Percentiles rank a stretch among this genome's conserved stretches.
These are phyloP conservation scores for Cicer arietinum DNA, from an alignment of 306 rosid species.

Conservation along the genomic window DNA sequence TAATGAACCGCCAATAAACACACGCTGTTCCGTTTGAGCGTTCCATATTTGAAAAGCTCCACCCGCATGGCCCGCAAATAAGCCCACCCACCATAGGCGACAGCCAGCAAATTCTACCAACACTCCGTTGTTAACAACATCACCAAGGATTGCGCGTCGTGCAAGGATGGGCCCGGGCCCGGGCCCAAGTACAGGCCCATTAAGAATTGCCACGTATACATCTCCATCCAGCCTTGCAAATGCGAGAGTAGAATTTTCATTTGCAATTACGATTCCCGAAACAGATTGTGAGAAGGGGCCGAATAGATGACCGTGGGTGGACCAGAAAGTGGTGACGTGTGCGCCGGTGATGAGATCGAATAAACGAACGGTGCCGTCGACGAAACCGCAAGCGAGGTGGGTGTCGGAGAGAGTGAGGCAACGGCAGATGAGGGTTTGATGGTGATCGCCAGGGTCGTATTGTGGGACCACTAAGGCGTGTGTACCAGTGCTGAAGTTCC, in stretches of 20 bases:
- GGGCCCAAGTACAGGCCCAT: neutral
- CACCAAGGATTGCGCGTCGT: slow-evolving; percentile 42
- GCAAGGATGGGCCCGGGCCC: neutral
- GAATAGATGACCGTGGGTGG: slow-evolving; percentile 46
- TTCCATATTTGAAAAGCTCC: slow-evolving; percentile 84
- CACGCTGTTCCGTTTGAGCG: slow-evolving; percentile 40
- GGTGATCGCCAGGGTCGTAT: slow-evolving; percentile 54
- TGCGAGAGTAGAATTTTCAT: neutral
- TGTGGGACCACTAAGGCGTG: slow-evolving; percentile 38
- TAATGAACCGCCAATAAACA: slow-evolving; percentile 62
- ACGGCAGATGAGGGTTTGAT: slow-evolving; percentile 58
- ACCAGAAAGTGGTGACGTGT: slow-evolving; percentile 61
- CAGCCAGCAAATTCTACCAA: slow-evolving; percentile 73
- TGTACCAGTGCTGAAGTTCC: slow-evolving; percentile 51
- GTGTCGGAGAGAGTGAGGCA: slow-evolving; percentile 73
- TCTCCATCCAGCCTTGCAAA: slow-evolving; percentile 76
- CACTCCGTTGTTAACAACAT: slow-evolving; percentile 65
- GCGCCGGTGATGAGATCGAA: slow-evolving; percentile 53
- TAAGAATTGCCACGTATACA: slow-evolving; percentile 52
- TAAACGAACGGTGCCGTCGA: slow-evolving; percentile 81
- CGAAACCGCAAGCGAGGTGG: slow-evolving; percentile 78
- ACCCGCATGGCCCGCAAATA: slow-evolving; percentile 73
- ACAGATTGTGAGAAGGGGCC: slow-evolving; percentile 73
- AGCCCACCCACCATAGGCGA: slow-evolving; percentile 76
- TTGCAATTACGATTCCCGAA: slow-evolving; percentile 60